phyloP scores from a whole-genome alignment of 805 yeast genomes.

The Candida wancherniae region DNA sequence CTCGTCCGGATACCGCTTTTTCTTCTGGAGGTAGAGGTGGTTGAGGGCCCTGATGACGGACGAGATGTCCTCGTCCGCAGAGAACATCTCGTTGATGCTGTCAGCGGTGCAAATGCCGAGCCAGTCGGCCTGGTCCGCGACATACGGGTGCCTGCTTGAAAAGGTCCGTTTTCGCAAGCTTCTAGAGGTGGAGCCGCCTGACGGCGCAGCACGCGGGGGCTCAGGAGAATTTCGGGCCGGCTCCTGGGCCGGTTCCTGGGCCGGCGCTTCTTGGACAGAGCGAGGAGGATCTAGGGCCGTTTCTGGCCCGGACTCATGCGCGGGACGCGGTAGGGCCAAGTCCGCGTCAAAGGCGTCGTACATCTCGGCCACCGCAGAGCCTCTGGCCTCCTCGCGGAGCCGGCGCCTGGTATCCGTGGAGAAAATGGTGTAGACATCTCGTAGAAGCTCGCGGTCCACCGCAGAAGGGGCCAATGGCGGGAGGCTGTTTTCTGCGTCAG shows the following conservation, averaged over 20 bases:
- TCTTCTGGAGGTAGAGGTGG: conserved; percentile 27
- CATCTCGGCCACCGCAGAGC: conserved; percentile 8
- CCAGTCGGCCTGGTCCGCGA: conserved; percentile 43
- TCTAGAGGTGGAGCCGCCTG: conserved; percentile 11
- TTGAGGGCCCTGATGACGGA: conserved; percentile 33
- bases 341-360: conserved; percentile 1
- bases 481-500: conserved; percentile 17
- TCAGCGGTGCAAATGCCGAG: conserved; percentile 33
- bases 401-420: conserved; percentile 9
- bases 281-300: not conserved
- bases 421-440: conserved; percentile 7
- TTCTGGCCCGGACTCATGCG: not conserved
- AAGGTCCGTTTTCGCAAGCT: conserved; percentile 38
- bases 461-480: conserved; percentile 11
- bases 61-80: conserved; percentile 27
- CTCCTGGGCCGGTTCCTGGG: not conserved
- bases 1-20: conserved; percentile 32
- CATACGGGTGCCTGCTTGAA: conserved; percentile 41
- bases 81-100: conserved; percentile 35
- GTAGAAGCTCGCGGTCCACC: conserved; percentile 11
- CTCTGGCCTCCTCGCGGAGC: conserved; percentile 10
- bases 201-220: no score
- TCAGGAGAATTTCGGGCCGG: no score
- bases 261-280: not conserved
- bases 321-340: not conserved